Evolutionary conservation across 2,329 filamentous ascomycete genomes (phyloP).

Genomic region (Colletotrichum truncatum): DNA sequence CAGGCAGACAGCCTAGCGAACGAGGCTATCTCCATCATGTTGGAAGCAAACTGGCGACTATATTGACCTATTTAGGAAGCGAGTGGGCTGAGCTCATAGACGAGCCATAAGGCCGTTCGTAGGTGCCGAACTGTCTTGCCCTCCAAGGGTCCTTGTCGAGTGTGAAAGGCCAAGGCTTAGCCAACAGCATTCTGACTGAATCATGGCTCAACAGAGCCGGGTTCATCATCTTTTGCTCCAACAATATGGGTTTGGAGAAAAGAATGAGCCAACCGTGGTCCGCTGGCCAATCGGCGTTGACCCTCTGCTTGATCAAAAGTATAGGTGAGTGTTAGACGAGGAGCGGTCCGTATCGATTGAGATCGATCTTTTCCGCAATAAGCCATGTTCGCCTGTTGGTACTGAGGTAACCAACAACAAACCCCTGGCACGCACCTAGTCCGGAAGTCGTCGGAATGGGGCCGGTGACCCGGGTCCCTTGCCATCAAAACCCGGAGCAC

Average conservation of each 20-base stretch:
- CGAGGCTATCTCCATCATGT: not conserved
- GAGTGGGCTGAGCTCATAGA: not conserved
- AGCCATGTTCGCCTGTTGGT: no score
- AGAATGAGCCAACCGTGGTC: not conserved
- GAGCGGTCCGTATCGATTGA: no score
- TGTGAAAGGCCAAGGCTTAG: not conserved
- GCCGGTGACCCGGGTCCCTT: not conserved
- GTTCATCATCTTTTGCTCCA: not conserved
- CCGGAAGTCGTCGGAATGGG: not conserved
- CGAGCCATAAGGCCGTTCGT: not conserved
- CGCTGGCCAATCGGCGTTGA: not conserved
- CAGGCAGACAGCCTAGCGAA: no score
- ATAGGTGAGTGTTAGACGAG: no score
- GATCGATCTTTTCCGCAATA: no score
- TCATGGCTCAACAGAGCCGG: not conserved
- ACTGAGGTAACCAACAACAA: not conserved
- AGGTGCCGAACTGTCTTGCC: not conserved
- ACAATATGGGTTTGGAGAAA: not conserved
- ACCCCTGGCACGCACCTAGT: not conserved
- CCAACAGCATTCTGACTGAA: not conserved
- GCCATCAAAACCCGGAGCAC: not conserved
- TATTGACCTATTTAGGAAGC: not conserved
- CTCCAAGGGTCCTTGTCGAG: not conserved
- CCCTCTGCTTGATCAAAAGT: no score
- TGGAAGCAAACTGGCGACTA: not conserved